These are phyloP conservation scores for Fusarium odoratissimum DNA, from an alignment of 2,329 filamentous ascomycete genomes.

Conservation along the genomic window DNA sequence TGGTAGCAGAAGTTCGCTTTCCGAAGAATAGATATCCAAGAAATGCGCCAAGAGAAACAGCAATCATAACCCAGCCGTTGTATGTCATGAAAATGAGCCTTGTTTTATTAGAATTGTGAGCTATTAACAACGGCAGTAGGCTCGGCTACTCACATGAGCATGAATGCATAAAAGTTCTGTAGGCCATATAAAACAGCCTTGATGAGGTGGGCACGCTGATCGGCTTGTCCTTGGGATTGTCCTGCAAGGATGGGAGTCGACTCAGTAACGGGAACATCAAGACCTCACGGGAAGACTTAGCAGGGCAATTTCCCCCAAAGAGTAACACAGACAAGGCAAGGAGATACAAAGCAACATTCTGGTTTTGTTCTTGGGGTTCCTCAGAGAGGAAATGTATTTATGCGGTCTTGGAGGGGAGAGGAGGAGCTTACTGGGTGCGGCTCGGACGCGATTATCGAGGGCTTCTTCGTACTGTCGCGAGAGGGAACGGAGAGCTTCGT, in stretches of 20 bases:
- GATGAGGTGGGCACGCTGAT: slow-evolving; percentile 77
- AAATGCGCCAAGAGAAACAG: slow-evolving; percentile 89
- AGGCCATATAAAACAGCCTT: slow-evolving; percentile 88
- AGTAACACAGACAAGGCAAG: slow-evolving; percentile 25
- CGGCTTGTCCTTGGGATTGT: slow-evolving; percentile 71
- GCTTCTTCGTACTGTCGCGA: slow-evolving; percentile 80
- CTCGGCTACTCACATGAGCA: slow-evolving; percentile 85
- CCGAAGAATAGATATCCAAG: slow-evolving; percentile 89
- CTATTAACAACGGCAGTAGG: neutral
- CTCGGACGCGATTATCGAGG: slow-evolving; percentile 60
- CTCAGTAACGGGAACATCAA: slow-evolving; percentile 67
- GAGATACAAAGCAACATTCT: slow-evolving; percentile 27
- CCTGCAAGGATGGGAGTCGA: slow-evolving; percentile 76
- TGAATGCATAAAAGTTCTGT: slow-evolving; percentile 98
- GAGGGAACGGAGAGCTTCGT: slow-evolving; percentile 85
- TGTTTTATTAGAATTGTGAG: neutral
- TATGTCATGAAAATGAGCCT: slow-evolving; percentile 99
- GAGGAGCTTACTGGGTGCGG: slow-evolving; percentile 62
- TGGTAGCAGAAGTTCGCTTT: slow-evolving; percentile 74
- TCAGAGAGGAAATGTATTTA: slow-evolving; percentile 14
- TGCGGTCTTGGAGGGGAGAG: neutral
- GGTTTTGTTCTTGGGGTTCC: slow-evolving; percentile 23
- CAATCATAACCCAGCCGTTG: slow-evolving; percentile 97
- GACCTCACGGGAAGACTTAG: slow-evolving; percentile 48
- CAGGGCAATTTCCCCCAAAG: slow-evolving; percentile 40